Conservation (phyloP, 108 stramenopile genomes). For the Fistulifera solaris region DNA sequence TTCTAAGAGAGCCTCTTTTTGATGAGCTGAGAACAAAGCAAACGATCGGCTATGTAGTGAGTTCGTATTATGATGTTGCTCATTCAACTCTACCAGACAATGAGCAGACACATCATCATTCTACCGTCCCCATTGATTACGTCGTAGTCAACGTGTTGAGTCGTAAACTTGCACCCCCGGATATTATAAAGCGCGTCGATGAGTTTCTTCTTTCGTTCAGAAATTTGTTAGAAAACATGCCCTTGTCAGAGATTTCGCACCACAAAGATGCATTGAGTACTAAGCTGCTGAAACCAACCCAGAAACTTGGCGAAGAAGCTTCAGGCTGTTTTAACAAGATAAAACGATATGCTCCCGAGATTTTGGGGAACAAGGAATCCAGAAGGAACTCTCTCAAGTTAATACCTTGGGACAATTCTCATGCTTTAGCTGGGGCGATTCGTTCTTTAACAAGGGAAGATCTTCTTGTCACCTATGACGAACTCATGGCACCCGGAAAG, state of each 20-base stretch:
- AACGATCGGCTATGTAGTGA: conserved; percentile 71
- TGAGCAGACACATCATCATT: conserved; percentile 11
- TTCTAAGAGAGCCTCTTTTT: conserved; percentile 79
- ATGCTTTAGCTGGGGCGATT: conserved; percentile 43
- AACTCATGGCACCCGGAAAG: conserved; percentile 34
- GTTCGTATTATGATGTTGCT: conserved; percentile 57
- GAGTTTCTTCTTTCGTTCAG: conserved; percentile 61
- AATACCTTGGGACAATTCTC: conserved; percentile 55
- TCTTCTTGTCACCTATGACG: conserved; percentile 50
- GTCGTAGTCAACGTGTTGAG: conserved; percentile 63
- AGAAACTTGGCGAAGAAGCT: conserved; percentile 61
- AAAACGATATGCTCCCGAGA: conserved; percentile 59
- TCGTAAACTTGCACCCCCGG: conserved; percentile 52
- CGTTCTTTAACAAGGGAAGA: conserved; percentile 32
- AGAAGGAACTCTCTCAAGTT: conserved; percentile 10
- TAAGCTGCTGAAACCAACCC: conserved; percentile 66
- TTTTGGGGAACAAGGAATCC: conserved; percentile 10
- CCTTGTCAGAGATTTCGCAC: conserved; percentile 53
- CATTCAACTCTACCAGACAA: conserved; percentile 25
- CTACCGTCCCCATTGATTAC: conserved; percentile 54
- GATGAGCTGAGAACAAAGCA: conserved; percentile 78
- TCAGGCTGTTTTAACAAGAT: conserved; percentile 48
- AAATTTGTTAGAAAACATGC: conserved; percentile 46
- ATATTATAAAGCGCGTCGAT: conserved; percentile 65
- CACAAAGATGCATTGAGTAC: conserved; percentile 54